A percentile compares a stretch with the other conserved stretches of the same genome.
These are phyloP conservation scores for Penicillium sp. DNA, from an alignment of 2,329 filamentous ascomycete genomes.

Conservation along the genomic window DNA sequence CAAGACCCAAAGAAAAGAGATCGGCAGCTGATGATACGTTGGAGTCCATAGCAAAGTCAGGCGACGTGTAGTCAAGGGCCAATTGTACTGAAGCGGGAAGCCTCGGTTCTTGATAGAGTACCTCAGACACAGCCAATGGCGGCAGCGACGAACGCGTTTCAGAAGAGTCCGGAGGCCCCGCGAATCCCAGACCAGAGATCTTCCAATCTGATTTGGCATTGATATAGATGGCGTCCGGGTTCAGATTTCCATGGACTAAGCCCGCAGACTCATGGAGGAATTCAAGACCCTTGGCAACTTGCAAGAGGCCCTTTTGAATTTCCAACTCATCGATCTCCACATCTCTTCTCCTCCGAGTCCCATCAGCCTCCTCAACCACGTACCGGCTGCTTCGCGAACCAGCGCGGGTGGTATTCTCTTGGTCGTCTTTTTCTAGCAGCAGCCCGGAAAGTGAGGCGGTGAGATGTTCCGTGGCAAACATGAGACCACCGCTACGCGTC, in stretches of 20 bases:
- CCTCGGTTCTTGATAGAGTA: conserved; percentile 79
- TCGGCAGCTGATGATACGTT: conserved; percentile 82
- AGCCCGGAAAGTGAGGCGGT: conserved; percentile 83
- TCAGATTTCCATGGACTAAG: conserved; percentile 90
- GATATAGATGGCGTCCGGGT: conserved; percentile 87
- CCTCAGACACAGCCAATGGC: conserved; percentile 78
- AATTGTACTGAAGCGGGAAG: conserved; percentile 81
- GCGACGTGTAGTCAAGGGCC: conserved; percentile 88
- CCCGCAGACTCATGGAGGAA: conserved; percentile 95
- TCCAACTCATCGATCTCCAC: conserved; percentile 95
- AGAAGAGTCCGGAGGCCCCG: conserved; percentile 74
- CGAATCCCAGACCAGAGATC: conserved; percentile 89
- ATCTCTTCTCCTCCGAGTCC: conserved; percentile 70
- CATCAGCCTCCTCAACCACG: conserved; percentile 76
- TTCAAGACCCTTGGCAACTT: conserved; percentile 90
- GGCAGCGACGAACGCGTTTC: conserved; percentile 72
- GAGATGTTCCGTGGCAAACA: conserved; percentile 92
- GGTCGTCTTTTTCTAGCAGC: conserved; percentile 83
- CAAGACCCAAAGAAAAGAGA: conserved; percentile 87
- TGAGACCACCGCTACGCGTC: conserved; percentile 82
- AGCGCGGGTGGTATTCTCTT: conserved; percentile 68
- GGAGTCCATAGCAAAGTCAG: conserved; percentile 90
- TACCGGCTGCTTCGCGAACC: conserved; percentile 74
- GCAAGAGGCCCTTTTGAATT: conserved; percentile 92
- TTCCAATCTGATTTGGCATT: conserved; percentile 99